Conservation (phyloP, 305 asterid genomes). For the Solanum hybrid region DNA sequence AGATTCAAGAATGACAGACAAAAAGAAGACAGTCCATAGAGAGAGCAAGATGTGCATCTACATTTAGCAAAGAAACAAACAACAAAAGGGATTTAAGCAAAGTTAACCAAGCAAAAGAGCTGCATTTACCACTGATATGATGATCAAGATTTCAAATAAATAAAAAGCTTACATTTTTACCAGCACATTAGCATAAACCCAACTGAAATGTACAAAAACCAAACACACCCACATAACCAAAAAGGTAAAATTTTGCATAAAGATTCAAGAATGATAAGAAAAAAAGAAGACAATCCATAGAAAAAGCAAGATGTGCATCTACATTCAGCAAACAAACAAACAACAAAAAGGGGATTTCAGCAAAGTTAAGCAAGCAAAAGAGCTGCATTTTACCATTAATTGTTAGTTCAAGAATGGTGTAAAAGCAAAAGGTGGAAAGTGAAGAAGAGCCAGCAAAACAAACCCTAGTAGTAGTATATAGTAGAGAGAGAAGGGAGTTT, state of each 20-base stretch:
- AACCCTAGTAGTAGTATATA: background rate
- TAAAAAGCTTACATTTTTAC: background rate
- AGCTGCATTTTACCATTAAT: background rate
- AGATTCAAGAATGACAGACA: background rate
- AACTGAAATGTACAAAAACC: background rate
- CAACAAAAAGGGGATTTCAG: background rate
- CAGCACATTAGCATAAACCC: background rate
- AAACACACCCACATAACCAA: background rate
- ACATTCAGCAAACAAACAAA: background rate
- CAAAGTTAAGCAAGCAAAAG: background rate
- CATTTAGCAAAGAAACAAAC: background rate
- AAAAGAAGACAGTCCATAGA: background rate
- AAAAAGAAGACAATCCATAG: background rate
- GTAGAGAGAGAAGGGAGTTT: background rate
- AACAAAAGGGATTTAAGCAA: background rate
- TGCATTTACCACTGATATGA: background rate
- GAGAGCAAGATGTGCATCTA: background rate
- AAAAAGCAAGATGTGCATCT: background rate
- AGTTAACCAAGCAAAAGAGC: background rate
- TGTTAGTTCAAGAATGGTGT: slow-evolving; percentile 5
- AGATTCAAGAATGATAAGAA: background rate
- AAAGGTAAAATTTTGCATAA: background rate
- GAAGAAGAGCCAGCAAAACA: background rate
- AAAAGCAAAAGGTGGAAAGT: background rate
- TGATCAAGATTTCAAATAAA: background rate